Percentiles rank a stretch among this genome's conserved stretches.
These are phyloP conservation scores for rapeseed (Brassica napus) DNA, from an alignment of 345 rosid species.

Conservation along the genomic window DNA sequence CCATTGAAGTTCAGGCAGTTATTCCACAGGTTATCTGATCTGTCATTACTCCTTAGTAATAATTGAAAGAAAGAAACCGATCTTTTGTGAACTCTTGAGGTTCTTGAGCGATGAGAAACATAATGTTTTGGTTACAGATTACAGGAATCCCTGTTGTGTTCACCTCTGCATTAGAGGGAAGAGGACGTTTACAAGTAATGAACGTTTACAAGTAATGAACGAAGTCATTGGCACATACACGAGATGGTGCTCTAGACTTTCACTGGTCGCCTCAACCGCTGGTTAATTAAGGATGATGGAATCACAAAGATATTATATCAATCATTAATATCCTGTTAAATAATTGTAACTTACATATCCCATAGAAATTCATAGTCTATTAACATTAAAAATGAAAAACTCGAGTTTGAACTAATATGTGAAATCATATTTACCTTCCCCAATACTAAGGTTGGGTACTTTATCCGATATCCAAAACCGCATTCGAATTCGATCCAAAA, in stretches of 20 bases:
- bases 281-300: slow-evolving; percentile 65
- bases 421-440: no score
- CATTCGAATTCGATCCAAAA: no score
- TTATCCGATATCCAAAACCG: no score
- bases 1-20: slow-evolving; percentile 85
- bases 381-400: no score
- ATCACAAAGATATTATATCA: no score
- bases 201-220: slow-evolving; percentile 4
- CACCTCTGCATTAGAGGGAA: slow-evolving; percentile 87
- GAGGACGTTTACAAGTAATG: slow-evolving; percentile 74
- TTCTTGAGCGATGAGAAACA: slow-evolving; percentile 11
- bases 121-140: slow-evolving; percentile 49
- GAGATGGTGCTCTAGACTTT: slow-evolving; percentile 89
- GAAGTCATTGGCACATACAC: slow-evolving; percentile 67
- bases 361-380: no score
- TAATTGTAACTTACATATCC: no score
- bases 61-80: neutral
- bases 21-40: slow-evolving; percentile 72
- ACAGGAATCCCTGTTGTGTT: slow-evolving; percentile 83
- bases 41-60: no score
- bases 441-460: no score
- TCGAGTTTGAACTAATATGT: no score
- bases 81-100: neutral
- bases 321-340: no score
- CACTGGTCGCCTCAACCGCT: slow-evolving; percentile 87